A percentile compares a stretch with the other conserved stretches of the same genome.
Conservation (phyloP, 2,329 filamentous ascomycete genomes). For the Cordyceps farinosa region DNA sequence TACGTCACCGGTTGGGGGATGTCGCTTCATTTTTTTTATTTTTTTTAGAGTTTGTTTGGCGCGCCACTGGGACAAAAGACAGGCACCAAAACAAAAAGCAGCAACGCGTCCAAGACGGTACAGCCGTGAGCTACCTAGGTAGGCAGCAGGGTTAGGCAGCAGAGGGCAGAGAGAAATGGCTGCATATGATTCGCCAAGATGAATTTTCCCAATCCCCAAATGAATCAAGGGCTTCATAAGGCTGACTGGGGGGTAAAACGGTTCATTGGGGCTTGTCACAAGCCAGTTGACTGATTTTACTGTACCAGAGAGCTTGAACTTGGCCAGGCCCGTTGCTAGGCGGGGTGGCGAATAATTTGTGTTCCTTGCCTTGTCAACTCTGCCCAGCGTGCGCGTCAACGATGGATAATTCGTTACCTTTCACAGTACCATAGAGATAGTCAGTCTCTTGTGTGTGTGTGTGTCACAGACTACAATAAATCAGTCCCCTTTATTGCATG, state of each 20-base stretch:
- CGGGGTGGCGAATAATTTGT: neutral
- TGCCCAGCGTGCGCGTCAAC: neutral
- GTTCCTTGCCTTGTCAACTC: neutral
- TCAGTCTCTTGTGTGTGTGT: neutral
- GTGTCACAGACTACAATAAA: neutral
- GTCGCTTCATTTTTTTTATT: neutral
- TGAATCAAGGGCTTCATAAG: neutral
- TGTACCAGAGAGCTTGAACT: neutral
- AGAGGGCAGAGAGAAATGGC: neutral
- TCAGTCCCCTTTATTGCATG: neutral
- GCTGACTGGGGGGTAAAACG: neutral
- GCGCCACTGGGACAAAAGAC: neutral
- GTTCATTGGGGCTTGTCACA: neutral
- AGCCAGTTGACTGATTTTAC: neutral
- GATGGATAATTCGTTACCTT: neutral
- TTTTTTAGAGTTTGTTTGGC: neutral
- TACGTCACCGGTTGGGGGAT: neutral
- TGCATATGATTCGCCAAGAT: neutral
- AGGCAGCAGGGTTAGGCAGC: conserved; percentile 1
- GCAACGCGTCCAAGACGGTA: neutral
- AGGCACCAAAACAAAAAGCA: neutral
- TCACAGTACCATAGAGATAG: neutral
- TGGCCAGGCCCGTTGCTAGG: neutral
- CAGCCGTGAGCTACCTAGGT: too few relatives aligned
- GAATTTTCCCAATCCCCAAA: neutral